A percentile compares a stretch with the other conserved stretches of the same genome.
These are phyloP conservation scores for Coemansia sp. DNA, from an alignment of 192 early-diverging fungal species.

Conservation along the genomic window DNA sequence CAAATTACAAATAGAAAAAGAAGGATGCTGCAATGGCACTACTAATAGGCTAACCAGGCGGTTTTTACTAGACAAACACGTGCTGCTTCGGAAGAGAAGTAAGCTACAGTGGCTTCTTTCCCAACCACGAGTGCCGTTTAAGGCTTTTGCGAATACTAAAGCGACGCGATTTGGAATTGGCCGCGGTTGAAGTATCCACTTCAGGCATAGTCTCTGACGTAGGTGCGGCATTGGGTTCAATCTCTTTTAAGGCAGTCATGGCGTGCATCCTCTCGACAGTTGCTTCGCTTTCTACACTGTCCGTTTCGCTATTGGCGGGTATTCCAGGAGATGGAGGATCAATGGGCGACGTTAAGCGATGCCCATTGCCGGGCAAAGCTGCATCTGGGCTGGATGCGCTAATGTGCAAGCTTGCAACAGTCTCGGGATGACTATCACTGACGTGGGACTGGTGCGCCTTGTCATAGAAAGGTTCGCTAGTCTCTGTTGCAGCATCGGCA, in stretches of 20 bases:
- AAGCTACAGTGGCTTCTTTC: slow-evolving; percentile 14
- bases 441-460: too few relatives aligned
- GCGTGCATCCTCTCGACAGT: background rate
- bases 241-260: background rate
- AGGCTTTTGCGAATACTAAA: slow-evolving; percentile 36
- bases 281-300: background rate
- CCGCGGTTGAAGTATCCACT: background rate
- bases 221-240: background rate
- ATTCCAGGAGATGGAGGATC: background rate
- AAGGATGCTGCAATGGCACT: too few relatives aligned
- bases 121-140: slow-evolving; percentile 39
- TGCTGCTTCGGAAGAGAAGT: background rate
- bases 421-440: too few relatives aligned
- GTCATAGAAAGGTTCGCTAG: too few relatives aligned
- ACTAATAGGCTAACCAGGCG: too few relatives aligned
- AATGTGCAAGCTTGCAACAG: too few relatives aligned
- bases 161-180: slow-evolving; percentile 1
- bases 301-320: background rate
- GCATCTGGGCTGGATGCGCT: too few relatives aligned
- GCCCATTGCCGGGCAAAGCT: too few relatives aligned
- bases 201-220: background rate
- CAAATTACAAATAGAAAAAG: too few relatives aligned
- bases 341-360: too few relatives aligned
- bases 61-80: too few relatives aligned
- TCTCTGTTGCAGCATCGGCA: too few relatives aligned